Base-by-base conservation (phyloP, 768 basidiomycete species). In the Macrolepiota albuminosa region DNA sequence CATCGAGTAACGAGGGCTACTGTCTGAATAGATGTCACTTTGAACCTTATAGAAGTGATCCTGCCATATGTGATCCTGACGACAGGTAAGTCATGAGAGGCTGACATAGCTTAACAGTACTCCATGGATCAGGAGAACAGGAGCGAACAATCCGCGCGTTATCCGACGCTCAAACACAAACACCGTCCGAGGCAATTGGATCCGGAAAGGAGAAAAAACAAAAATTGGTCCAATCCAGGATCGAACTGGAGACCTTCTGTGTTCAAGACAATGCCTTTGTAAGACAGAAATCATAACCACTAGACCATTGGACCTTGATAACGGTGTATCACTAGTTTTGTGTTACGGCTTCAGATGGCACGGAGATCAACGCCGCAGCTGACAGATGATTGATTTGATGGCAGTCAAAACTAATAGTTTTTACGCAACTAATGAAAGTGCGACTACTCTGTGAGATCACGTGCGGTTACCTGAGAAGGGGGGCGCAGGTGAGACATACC, bases 221-320 rank as follows among this genome's bases (percentile, higher is more conserved):
- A 45, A 65, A 61, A 53, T 36, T 68, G 67, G 66, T 68, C 65
- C 67, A 68, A 68, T 68, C 71, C 70, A 70, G 71, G 71, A 70
- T 72, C 71, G 71, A 72, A 72, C 71, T 70, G 70, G 71, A 69
- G 71, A 72, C 71, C 71, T 71, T 72, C 71, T 72, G 71, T 72
- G 71, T 60, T 18, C 29, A 31, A 4, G 36, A 26, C 29, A 4
- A 1, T 0, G 16, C 29, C 21, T 2, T 40, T 71, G 71, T 72
- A 71, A 72, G 70, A 71, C 71, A 72, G 71, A 72, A 71, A 78
- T 78, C 77, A 78, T 78, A 78, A 76, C 77, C 76, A 76, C 76
- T 77, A 77, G 72, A 73, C 72, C 70, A 71, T 68, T 69, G 68
- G 66, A 71, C 70, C 70, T 7, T 7, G 11, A 3, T 14, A 26